Conservation (phyloP, 164 flowering plant species). For the Aristolochia fimbriata region DNA sequence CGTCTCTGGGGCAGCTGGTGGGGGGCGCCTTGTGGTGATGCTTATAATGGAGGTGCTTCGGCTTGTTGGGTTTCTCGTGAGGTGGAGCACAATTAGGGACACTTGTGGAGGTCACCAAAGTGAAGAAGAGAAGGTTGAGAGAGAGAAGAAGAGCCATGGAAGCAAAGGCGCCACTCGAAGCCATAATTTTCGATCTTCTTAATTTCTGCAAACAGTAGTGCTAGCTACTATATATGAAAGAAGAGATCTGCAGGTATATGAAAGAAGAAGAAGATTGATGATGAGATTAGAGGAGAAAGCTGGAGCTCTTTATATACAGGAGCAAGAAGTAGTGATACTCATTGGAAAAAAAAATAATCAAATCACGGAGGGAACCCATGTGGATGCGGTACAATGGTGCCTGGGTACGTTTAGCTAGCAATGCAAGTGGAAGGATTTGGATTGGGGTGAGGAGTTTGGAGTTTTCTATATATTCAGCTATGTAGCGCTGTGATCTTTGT, state of each 20-base stretch:
- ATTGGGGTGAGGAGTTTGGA: too few relatives aligned
- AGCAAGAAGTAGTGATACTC: neutral
- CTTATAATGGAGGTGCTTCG: constrained; percentile 1
- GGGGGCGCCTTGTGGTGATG: constrained; percentile 6
- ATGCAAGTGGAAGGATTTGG: too few relatives aligned
- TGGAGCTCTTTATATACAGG: neutral
- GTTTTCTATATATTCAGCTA: too few relatives aligned
- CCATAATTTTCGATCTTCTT: too few relatives aligned
- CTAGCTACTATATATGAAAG: too few relatives aligned
- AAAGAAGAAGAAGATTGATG: neutral
- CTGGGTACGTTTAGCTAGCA: neutral
- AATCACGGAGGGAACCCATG: constrained; percentile 11
- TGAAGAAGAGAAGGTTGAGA: constrained; percentile 52
- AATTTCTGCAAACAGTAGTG: neutral
- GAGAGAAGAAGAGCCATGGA: constrained; percentile 29
- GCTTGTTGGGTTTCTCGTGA: constrained; percentile 13
- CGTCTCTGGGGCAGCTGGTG: constrained; percentile 38
- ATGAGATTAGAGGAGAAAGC: neutral
- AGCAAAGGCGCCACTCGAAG: constrained; percentile 3
- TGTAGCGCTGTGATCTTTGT: too few relatives aligned
- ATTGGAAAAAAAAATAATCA: neutral
- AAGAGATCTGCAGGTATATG: too few relatives aligned
- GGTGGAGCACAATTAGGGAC: constrained; percentile 11
- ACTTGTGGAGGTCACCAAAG: constrained; percentile 26
- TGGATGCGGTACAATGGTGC: constrained; percentile 10